These are phyloP conservation scores for Ophiostoma angusticollis DNA, from an alignment of 2,329 filamentous ascomycete species.

Conservation along the genomic window DNA sequence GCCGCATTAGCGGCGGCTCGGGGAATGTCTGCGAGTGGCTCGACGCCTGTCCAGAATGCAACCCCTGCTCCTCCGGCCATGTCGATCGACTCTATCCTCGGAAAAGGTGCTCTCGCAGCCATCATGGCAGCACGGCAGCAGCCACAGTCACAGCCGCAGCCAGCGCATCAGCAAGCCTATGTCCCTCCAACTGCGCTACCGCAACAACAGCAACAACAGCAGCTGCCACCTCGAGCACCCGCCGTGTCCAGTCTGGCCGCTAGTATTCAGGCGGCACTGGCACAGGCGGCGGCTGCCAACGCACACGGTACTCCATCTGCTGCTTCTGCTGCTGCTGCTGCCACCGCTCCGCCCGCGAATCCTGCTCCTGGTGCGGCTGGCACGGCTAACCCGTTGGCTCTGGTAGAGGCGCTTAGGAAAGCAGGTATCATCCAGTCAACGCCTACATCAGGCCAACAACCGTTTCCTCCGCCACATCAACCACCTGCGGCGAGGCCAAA, in stretches of 20 bases:
- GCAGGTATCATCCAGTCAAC: conserved; percentile 45
- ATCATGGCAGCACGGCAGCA: conserved; percentile 37
- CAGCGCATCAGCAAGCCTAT: conserved; percentile 28
- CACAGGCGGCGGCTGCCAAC: conserved; percentile 15
- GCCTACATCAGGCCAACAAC: conserved; percentile 24
- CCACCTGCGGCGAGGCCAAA: conserved; percentile 17
- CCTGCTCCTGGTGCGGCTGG: too few species aligned
- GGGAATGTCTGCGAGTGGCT: conserved; percentile 18
- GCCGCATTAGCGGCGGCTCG: conserved; percentile 15
- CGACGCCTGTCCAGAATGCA: conserved; percentile 5
- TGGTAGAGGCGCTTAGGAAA: conserved; percentile 55
- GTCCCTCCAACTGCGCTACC: neutral
- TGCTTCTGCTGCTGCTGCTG: neutral
- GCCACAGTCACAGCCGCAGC: conserved; percentile 30
- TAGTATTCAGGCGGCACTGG: conserved; percentile 18
- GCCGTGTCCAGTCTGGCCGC: too few species aligned
- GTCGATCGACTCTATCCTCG: conserved; percentile 47
- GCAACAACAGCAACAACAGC: neutral
- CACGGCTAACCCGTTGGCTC: conserved; percentile 33
- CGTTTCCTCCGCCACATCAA: conserved; percentile 12
- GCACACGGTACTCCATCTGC: too few species aligned
- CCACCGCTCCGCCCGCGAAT: too few species aligned
- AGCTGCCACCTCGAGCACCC: too few species aligned
- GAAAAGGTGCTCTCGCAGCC: conserved; percentile 45
- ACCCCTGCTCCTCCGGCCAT: conserved; percentile 22